Percentiles rank a stretch among this genome's conserved stretches.
Evolutionary conservation across 345 rosid genomes (phyloP).

Genomic region (Jatropha curcas): DNA sequence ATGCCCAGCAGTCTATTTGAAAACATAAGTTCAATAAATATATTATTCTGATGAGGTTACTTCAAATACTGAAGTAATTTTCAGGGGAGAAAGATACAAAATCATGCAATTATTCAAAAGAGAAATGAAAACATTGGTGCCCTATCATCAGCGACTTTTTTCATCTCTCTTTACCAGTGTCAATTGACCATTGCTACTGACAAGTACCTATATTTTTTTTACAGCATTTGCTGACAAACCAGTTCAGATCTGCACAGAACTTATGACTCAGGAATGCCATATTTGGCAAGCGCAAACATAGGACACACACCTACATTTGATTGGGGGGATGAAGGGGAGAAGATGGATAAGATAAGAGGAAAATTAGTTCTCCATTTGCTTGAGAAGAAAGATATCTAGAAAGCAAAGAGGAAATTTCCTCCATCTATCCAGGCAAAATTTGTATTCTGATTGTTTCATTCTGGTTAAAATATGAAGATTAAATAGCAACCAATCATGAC

Average conservation of each 20-base stretch:
- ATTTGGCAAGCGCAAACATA: not conserved
- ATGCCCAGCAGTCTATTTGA: not conserved
- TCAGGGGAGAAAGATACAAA: not conserved
- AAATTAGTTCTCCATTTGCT: too few relatives aligned
- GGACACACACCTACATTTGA: not conserved
- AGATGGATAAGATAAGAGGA: not conserved
- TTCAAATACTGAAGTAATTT: not conserved
- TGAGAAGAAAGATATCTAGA: not conserved
- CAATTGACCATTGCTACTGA: not conserved
- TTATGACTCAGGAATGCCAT: not conserved
- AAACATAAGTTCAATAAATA: not conserved
- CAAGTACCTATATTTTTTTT: not conserved
- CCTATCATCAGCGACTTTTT: not conserved
- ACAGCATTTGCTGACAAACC: not conserved
- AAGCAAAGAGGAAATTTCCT: not conserved
- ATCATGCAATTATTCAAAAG: not conserved
- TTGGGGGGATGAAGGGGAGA: not conserved
- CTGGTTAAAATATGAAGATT: not conserved
- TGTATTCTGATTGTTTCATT: not conserved
- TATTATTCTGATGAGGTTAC: not conserved
- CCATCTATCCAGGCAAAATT: not conserved
- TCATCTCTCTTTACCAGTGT: not conserved
- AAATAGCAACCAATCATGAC: not conserved
- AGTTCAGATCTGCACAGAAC: not conserved
- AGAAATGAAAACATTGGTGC: not conserved